Conservation (phyloP, 73 alveolate genomes). For the Tetrahymena elliotti region DNA sequence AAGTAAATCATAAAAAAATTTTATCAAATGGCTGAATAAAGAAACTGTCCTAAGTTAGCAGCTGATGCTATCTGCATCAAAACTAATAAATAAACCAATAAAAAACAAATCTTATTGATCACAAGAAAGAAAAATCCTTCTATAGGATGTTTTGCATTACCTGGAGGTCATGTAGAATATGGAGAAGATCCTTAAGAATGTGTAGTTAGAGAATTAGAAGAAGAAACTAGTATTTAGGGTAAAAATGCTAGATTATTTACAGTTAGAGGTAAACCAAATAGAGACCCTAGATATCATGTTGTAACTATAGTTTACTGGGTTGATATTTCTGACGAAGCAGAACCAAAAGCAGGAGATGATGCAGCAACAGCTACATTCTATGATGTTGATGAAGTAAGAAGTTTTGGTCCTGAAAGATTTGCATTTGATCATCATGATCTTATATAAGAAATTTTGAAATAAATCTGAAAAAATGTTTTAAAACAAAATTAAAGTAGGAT, state of each 20-base stretch:
- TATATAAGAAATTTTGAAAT: slow-evolving; percentile 3
- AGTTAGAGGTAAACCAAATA: slow-evolving; percentile 91
- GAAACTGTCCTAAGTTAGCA: neutral
- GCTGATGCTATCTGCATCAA: neutral
- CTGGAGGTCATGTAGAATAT: slow-evolving; percentile 98
- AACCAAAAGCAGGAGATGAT: slow-evolving; percentile 96
- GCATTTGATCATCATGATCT: slow-evolving; percentile 72
- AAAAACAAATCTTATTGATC: slow-evolving; percentile 63
- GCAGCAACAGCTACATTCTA: slow-evolving; percentile 92
- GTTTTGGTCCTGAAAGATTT: slow-evolving; percentile 25
- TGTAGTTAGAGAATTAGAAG: slow-evolving; percentile 90
- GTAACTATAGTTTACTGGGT: slow-evolving; percentile 82
- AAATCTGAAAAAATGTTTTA: neutral
- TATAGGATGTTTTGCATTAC: slow-evolving; percentile 90
- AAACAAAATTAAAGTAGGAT: too few species aligned
- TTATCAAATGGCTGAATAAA: neutral
- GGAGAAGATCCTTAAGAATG: slow-evolving; percentile 93
- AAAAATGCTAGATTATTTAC: slow-evolving; percentile 73
- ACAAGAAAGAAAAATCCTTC: slow-evolving; percentile 83
- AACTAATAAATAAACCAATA: neutral
- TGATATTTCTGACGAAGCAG: slow-evolving; percentile 73
- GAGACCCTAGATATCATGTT: slow-evolving; percentile 98
- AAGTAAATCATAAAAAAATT: neutral
- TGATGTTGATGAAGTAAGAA: slow-evolving; percentile 68
- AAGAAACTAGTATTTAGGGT: slow-evolving; percentile 89